These are phyloP conservation scores for Leavenworthia alabamica DNA, from an alignment of 345 rosid genomes.

Conservation along the genomic window DNA sequence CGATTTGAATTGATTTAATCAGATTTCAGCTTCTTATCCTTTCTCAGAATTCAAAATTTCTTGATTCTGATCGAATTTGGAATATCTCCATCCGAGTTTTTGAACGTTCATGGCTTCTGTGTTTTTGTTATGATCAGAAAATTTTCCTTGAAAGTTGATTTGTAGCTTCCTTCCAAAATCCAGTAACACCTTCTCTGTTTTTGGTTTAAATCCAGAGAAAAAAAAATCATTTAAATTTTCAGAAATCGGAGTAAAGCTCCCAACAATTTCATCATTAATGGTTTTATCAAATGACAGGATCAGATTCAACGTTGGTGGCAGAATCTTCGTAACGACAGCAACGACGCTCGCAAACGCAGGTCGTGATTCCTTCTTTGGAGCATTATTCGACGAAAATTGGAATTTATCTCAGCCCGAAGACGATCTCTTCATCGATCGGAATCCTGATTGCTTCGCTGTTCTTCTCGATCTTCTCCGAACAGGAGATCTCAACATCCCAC, in stretches of 20 bases:
- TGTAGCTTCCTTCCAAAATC: background rate
- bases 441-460: conserved; percentile 83
- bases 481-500: conserved; percentile 72
- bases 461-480: conserved; percentile 97
- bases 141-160: background rate
- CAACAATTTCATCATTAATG: conserved; percentile 34
- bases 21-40: conserved; percentile 6
- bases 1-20: conserved; percentile 18
- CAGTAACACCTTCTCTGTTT: background rate
- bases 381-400: conserved; percentile 80
- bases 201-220: background rate
- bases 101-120: background rate
- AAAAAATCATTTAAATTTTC: background rate
- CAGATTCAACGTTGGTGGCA: conserved; percentile 85
- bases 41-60: conserved; percentile 38
- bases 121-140: background rate
- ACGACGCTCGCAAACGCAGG: conserved; percentile 97
- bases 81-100: background rate
- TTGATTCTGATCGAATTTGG: conserved; percentile 6
- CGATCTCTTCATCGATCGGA: conserved; percentile 71
- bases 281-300: conserved; percentile 61
- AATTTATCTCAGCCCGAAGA: conserved; percentile 27
- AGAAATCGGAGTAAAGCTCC: background rate
- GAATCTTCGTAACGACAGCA: conserved; percentile 75
- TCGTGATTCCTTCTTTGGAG: conserved; percentile 78